Evolutionary conservation across 1,284 basidiomycete genomes (phyloP), one percentile per base, ranked within the genome.

Genomic region (Sporisorium reilianum): DNA sequence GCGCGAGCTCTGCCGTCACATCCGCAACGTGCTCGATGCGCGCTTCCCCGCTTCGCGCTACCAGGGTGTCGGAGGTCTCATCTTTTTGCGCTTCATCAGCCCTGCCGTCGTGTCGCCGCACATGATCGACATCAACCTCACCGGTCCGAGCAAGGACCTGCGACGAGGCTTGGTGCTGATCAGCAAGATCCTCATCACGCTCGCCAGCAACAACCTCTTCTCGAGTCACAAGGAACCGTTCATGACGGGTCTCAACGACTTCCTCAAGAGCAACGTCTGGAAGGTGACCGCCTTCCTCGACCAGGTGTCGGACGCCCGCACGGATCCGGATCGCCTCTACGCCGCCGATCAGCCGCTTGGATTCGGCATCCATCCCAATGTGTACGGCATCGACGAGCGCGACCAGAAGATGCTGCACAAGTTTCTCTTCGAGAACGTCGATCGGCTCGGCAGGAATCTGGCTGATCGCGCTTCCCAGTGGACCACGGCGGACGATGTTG

Each of bases 11-110:
- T 82, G 79, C 53, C 73, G 80, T 12, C 80, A 81, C 63, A 82
- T 82, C 30, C 77, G 80, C 55, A 62, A 57, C 22, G 62, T 81
- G 25, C 78, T 81, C 48, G 80, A 82, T 48, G 63, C 56, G 12
- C 72, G 75, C 41, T 82, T 82, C 64, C 80, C 80, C 26, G 66
- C 72, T 41, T 78, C 80, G 11, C 66, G 78, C 48, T 82, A 82
- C 34, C 80, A 82, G 38, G 80, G 80, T 26, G 78, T 81, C 11
- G 80, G 80, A 5, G 80, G 80, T 26, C 78, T 82, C 54, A 81
- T 82, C 57, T 81, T 82, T 51, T 67, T 82, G 28, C 75, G 80
- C 32, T 80, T 82, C 65, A 82, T 82, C 67, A 79, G 70, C 40
- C 80, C 80, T 2, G 80, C 78, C 12, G 73, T 82, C 12, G 80